Conservation (phyloP, 2,329 filamentous ascomycete species). For the Microdochium paspali region DNA sequence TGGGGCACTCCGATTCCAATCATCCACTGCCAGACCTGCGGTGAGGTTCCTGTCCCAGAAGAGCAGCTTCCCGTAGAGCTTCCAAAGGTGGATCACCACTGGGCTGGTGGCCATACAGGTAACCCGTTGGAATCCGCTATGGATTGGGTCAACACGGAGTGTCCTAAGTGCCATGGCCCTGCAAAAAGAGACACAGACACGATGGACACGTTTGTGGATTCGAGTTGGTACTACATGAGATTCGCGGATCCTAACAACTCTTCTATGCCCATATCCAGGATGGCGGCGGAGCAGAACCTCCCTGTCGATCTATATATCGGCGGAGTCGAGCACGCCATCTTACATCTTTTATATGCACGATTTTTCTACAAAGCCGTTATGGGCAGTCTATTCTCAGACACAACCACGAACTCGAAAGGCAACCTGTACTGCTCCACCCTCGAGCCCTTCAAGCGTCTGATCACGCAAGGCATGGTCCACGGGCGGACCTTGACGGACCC, state of each 20-base stretch:
- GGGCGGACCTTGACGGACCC: constrained; percentile 76
- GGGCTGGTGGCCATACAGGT: constrained; percentile 59
- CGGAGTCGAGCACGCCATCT: constrained; percentile 82
- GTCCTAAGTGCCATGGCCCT: constrained; percentile 60
- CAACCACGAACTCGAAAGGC: constrained; percentile 18
- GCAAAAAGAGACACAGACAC: constrained; percentile 84
- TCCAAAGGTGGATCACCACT: constrained; percentile 59
- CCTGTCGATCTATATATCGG: constrained; percentile 86
- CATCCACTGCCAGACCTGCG: constrained; percentile 69
- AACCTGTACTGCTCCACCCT: constrained; percentile 17
- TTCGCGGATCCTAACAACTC: constrained; percentile 65
- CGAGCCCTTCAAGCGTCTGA: constrained; percentile 74
- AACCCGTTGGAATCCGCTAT: constrained; percentile 67
- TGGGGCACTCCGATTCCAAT: constrained; percentile 91
- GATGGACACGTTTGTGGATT: constrained; percentile 95
- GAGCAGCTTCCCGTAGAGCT: constrained; percentile 68
- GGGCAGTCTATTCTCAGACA: constrained; percentile 37
- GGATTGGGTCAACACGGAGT: constrained; percentile 66
- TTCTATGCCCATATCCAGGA: constrained; percentile 50
- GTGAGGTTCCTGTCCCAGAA: constrained; percentile 68
- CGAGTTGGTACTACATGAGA: constrained; percentile 85
- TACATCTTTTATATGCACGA: constrained; percentile 80
- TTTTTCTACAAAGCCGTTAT: constrained; percentile 86
- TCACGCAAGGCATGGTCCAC: constrained; percentile 90
- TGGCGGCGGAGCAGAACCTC: constrained; percentile 44